Base-by-base conservation (phyloP, 2,329 filamentous ascomycete genomes). In the Aspergillus sp. region DNA sequence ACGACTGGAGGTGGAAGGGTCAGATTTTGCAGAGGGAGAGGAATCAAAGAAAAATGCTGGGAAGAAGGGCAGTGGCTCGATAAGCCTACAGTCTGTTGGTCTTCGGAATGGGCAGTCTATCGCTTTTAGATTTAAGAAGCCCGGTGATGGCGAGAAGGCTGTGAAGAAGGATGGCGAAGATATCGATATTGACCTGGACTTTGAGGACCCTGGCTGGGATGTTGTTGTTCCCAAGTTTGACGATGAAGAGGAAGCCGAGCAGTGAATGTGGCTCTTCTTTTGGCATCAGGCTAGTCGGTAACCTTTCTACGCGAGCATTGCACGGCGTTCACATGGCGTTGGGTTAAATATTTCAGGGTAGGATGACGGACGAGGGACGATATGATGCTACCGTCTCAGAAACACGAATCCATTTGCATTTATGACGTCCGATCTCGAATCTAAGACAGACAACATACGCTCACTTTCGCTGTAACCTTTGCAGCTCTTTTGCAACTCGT, bases 181-280 rank as follows among this genome's bases (percentile, higher is more conserved):
- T 10, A 45, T 55, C 22, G 58, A 60, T 2, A 46, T 52, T 42
- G 61, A 63, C 33, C 48, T 61, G 22, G 62, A 61, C 15, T 44
- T 55, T 7, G 61, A 65, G 39, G 65, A 68, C 39, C 57, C 60
- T 20, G 61, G 61, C 13, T 69, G 66, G 66, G 66, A 69, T 55
- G 64, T 69, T 23, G 46, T 68, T 20, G 46, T 67, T 13, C 66
- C 65, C 22, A 59, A 47, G 38, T 59, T 66, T 27, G 65, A 67
- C 5, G 63, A 69, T 17, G 66, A 68, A 25, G 63, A 64, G 35
- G 60, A 60, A 42, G 39, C 30, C 53, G 37, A 50, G 30, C 10
- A n/a, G 7, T 39, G 17, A 39, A 15, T 7, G 10, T 7, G 37
- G 15, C 22, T n/a, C 9, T 19, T 37, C n/a, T 19, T 33, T 15